These are phyloP conservation scores for Blastomyces gilchristii DNA, from an alignment of 2,329 filamentous ascomycete genomes.

Conservation along the genomic window DNA sequence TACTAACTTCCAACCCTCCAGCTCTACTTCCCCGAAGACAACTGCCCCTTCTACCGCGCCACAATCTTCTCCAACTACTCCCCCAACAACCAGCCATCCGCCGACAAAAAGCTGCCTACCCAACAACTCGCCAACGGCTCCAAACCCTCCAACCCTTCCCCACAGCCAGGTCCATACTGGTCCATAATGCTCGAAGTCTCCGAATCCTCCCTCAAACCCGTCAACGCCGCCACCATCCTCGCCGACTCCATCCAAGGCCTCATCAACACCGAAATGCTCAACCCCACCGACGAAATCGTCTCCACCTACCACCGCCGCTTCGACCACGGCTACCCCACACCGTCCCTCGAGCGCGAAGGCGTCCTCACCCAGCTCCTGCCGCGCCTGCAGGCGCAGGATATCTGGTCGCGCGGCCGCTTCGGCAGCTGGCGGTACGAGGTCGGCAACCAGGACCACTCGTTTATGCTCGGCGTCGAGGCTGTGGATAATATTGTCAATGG, in stretches of 20 bases:
- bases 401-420: conserved; percentile 92
- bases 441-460: conserved; percentile 94
- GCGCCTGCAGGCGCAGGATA: conserved; percentile 80
- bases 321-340: conserved; percentile 96
- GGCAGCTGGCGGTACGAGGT: conserved; percentile 97
- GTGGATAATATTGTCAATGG: conserved; percentile 84
- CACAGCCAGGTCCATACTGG: conserved; percentile 87
- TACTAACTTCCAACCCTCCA: conserved; percentile 21
- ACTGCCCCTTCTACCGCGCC: conserved; percentile 98
- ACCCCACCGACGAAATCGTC: conserved; percentile 83
- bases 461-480: conserved; percentile 93
- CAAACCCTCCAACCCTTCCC: conserved; percentile 60
- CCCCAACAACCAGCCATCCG: conserved; percentile 87
- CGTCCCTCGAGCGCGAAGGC: conserved; percentile 86
- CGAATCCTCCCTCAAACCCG: conserved; percentile 89
- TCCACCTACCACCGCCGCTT: conserved; percentile 97
- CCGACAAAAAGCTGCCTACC: conserved; percentile 74
- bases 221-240: conserved; percentile 74
- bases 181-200: conserved; percentile 99
- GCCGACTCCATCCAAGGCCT: conserved; percentile 90
- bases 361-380: conserved; percentile 87
- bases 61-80: conserved; percentile 99
- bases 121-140: conserved; percentile 76
- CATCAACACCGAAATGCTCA: conserved; percentile 95
- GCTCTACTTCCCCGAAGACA: conserved; percentile 97